Evolutionary conservation across 345 rosid genomes (phyloP).

Genomic region (Lepidium didymum): DNA sequence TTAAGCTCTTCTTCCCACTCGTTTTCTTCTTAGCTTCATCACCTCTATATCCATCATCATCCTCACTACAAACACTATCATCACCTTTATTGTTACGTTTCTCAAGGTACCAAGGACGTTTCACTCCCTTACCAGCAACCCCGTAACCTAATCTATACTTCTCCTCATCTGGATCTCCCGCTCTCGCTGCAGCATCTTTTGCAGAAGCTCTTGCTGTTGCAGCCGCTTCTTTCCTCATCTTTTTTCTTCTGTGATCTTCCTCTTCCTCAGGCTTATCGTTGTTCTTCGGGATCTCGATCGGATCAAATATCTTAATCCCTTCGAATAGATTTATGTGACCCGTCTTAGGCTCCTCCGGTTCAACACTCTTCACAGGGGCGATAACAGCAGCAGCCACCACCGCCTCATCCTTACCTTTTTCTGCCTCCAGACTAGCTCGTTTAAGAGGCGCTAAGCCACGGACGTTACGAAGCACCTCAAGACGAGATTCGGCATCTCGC

Average conservation of each 20-base stretch:
- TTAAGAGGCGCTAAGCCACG: conserved; percentile 68
- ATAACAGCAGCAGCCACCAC: neutral
- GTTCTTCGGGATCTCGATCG: conserved; percentile 33
- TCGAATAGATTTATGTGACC: conserved; percentile 88
- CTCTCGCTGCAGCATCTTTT: conserved; percentile 27
- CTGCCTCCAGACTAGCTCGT: conserved; percentile 22
- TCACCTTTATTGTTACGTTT: conserved; percentile 34
- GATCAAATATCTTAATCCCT: conserved; percentile 86
- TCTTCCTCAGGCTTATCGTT: conserved; percentile 34
- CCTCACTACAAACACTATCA: conserved; percentile 6
- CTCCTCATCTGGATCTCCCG: conserved; percentile 64
- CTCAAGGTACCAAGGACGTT: conserved; percentile 87
- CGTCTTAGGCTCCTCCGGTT: conserved; percentile 40
- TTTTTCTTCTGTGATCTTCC: conserved; percentile 55
- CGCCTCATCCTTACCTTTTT: conserved; percentile 1
- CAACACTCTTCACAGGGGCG: conserved; percentile 13
- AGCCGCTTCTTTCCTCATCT: conserved; percentile 73
- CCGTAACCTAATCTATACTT: conserved; percentile 85
- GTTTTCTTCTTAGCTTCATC: conserved; percentile 44
- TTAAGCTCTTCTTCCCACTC: conserved; percentile 58
- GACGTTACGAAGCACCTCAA: conserved; percentile 66
- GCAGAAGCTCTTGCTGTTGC: conserved; percentile 37
- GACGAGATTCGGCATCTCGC: conserved; percentile 76
- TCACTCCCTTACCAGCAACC: conserved; percentile 88
- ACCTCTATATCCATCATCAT: conserved; percentile 18